Conservation (phyloP, 306 rosid genomes). For the Quercus mongolica region DNA sequence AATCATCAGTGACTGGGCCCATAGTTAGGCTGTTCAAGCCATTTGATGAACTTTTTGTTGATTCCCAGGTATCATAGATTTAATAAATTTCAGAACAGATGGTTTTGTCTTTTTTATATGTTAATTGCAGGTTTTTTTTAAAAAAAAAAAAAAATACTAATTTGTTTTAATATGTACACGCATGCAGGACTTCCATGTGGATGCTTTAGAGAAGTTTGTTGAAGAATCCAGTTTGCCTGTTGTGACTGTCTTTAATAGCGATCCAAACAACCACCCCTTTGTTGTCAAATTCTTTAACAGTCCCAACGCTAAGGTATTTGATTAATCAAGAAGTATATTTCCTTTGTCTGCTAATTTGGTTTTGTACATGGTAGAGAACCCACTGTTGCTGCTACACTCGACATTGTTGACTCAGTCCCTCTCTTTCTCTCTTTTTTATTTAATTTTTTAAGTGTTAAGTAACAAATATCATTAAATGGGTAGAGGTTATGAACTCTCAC, state of each 20-base stretch:
- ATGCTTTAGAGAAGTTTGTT: conserved; percentile 68
- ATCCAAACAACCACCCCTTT: conserved; percentile 64
- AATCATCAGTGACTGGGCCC: conserved; percentile 73
- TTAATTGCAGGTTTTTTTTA: neutral
- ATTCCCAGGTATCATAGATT: conserved; percentile 54
- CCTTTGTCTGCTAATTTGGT: neutral
- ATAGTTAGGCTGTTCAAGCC: conserved; percentile 82
- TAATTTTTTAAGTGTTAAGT: neutral
- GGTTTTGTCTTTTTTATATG: neutral
- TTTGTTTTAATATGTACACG: neutral
- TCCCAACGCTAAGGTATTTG: conserved; percentile 59
- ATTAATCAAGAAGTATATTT: neutral
- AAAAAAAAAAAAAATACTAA: neutral
- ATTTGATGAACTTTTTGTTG: conserved; percentile 84
- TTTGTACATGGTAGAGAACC: neutral
- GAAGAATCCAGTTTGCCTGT: conserved; percentile 58
- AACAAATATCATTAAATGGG: neutral
- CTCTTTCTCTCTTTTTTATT: neutral
- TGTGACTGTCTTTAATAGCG: conserved; percentile 64
- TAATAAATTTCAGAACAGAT: neutral
- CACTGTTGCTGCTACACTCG: neutral
- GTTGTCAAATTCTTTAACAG: conserved; percentile 64
- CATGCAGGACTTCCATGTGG: conserved; percentile 67
- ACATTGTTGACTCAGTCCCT: neutral
- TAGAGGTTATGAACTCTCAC: neutral